Percentiles rank a stretch among this genome's conserved stretches.
These are phyloP conservation scores for Apiotrichum laibachii DNA, from an alignment of 1,284 basidiomycete genomes.

Conservation along the genomic window DNA sequence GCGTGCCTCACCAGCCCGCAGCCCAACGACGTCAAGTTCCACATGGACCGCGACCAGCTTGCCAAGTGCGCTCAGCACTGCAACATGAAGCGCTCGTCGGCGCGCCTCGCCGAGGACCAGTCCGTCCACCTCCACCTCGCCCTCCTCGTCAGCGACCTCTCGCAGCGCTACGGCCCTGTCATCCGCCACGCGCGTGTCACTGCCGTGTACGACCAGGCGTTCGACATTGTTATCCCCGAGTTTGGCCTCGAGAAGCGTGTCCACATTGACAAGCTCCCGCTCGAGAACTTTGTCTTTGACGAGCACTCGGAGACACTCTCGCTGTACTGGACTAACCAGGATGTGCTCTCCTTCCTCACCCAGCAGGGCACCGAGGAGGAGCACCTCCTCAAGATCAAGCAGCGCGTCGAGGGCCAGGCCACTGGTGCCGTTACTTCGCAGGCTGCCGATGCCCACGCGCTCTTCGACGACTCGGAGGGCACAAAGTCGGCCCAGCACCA, in stretches of 20 bases:
- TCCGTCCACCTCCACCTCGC: constrained; percentile 93
- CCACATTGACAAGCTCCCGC: constrained; percentile 97
- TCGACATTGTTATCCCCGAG: constrained; percentile 83
- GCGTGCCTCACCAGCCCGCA: constrained; percentile 65
- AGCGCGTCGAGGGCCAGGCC: constrained; percentile 77
- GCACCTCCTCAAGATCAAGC: constrained; percentile 86
- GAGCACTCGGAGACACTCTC: constrained; percentile 79
- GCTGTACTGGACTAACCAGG: constrained; percentile 72
- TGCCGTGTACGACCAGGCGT: constrained; percentile 89
- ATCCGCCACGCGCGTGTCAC: constrained; percentile 89
- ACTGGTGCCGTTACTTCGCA: constrained; percentile 60
- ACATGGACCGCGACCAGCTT: constrained; percentile 93
- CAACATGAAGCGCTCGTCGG: constrained; percentile 71
- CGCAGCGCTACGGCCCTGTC: constrained; percentile 90
- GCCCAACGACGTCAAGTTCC: constrained; percentile 73
- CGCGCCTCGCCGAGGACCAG: constrained; percentile 90
- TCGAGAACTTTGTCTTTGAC: constrained; percentile 93
- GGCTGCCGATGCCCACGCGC: constrained; percentile 74
- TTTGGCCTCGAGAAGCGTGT: constrained; percentile 98
- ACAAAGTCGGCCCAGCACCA: constrained; percentile 67
- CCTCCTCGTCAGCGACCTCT: constrained; percentile 82
- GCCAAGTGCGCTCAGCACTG: constrained; percentile 97
- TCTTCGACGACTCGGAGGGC: constrained; percentile 76
- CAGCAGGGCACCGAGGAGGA: constrained; percentile 82
- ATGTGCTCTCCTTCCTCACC: constrained; percentile 90